phyloP scores from a whole-genome alignment of 2,329 filamentous ascomycete species.

The Colletotrichum horii region DNA sequence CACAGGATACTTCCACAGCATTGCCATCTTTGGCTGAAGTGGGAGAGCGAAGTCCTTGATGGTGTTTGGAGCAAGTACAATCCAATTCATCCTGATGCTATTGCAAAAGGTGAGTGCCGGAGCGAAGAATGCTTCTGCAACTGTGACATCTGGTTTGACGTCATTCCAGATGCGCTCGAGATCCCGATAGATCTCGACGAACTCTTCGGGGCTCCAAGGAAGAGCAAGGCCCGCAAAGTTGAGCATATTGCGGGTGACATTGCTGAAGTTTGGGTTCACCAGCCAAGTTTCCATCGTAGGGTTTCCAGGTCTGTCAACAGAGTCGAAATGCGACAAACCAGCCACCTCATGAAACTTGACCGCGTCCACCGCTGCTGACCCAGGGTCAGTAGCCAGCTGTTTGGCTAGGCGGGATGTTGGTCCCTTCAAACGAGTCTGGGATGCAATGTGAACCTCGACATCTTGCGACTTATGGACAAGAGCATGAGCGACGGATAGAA shows the following conservation, averaged over 20 bases:
- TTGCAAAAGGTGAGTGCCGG: constrained; percentile 48
- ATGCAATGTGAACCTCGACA: constrained; percentile 49
- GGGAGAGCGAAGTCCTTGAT: constrained; percentile 43
- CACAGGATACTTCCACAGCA: constrained; percentile 22
- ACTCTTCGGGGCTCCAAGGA: constrained; percentile 31
- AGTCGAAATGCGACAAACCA: not conserved
- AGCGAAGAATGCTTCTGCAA: constrained; percentile 48
- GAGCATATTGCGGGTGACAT: not conserved
- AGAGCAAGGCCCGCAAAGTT: not conserved
- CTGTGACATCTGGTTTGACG: constrained; percentile 42
- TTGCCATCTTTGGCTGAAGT: constrained; percentile 39
- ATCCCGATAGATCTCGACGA: constrained; percentile 42
- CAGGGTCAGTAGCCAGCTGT: not conserved
- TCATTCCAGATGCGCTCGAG: constrained; percentile 40
- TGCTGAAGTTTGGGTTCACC: not conserved
- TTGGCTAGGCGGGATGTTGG: not conserved
- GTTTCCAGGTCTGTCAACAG: not conserved
- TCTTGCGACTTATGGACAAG: constrained; percentile 36
- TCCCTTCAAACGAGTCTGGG: constrained; percentile 21
- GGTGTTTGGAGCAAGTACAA: constrained; percentile 49
- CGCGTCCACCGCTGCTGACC: constrained; percentile 26
- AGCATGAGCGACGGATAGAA: constrained; percentile 46
- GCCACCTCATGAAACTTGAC: constrained; percentile 21
- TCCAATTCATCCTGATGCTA: constrained; percentile 34
- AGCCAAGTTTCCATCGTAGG: not conserved